These are phyloP conservation scores for Grigorovia yakushimaensis DNA, from an alignment of 805 yeast genomes.

Conservation along the genomic window DNA sequence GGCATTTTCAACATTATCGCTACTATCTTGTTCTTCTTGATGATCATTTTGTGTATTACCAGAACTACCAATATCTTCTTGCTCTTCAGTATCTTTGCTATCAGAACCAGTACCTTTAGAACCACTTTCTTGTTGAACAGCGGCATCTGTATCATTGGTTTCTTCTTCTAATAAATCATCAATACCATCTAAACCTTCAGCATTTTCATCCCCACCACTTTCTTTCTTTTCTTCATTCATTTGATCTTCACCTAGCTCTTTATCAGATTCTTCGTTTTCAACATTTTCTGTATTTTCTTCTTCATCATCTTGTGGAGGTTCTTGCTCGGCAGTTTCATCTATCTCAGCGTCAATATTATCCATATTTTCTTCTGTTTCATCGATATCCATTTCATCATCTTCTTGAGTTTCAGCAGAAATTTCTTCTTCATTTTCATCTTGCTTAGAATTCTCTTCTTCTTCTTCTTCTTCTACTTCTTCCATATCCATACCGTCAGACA, in stretches of 20 bases:
- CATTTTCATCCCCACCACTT: slow-evolving; percentile 34
- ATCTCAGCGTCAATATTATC: slow-evolving; percentile 14
- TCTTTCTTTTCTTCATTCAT: slow-evolving; percentile 27
- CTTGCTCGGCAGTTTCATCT: slow-evolving; percentile 28
- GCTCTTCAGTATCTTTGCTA: slow-evolving; percentile 41
- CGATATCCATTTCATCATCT: slow-evolving; percentile 26
- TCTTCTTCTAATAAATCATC: slow-evolving; percentile 36
- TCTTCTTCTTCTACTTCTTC: slow-evolving; percentile 45
- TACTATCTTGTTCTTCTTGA: slow-evolving; percentile 33
- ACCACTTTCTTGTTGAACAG: slow-evolving; percentile 51
- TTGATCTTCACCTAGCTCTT: slow-evolving; percentile 33
- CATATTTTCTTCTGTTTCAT: slow-evolving; percentile 26
- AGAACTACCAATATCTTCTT: slow-evolving; percentile 58
- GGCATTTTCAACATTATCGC: slow-evolving; percentile 40
- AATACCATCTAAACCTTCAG: slow-evolving; percentile 50
- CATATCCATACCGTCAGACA: slow-evolving; percentile 29
- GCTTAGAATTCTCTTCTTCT: slow-evolving; percentile 42
- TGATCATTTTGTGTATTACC: slow-evolving; percentile 44
- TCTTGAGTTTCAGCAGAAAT: slow-evolving; percentile 32
- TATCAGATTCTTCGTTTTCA: slow-evolving; percentile 25
- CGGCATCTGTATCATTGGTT: slow-evolving; percentile 45
- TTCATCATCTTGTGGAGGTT: slow-evolving; percentile 32
- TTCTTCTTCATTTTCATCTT: slow-evolving; percentile 42
- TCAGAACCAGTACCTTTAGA: slow-evolving; percentile 57
- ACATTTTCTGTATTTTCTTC: slow-evolving; percentile 45